phyloP scores from a whole-genome alignment of 306 rosid species.

The Cajanus cajan region DNA sequence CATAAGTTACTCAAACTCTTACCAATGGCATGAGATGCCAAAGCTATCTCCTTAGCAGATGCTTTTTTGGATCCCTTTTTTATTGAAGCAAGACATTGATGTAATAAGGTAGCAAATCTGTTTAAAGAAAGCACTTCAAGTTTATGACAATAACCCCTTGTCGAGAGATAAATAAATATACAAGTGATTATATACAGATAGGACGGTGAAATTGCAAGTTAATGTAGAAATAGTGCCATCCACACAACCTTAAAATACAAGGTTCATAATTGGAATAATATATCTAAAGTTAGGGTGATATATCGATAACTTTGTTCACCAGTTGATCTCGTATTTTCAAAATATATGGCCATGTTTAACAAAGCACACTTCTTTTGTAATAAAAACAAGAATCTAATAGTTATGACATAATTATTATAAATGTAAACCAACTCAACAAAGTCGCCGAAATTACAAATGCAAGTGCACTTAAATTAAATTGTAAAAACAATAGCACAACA shows the following conservation, averaged over 20 bases:
- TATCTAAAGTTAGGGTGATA: background rate
- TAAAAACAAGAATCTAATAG: background rate
- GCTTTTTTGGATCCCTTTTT: conserved; percentile 84
- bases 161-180: background rate
- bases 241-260: background rate
- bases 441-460: background rate
- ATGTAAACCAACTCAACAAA: too few relatives aligned
- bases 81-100: conserved; percentile 73
- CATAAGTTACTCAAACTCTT: conserved; percentile 30
- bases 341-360: background rate
- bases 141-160: conserved; percentile 20
- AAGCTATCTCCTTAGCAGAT: conserved; percentile 67
- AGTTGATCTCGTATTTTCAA: background rate
- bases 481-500: background rate
- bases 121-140: conserved; percentile 6
- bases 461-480: background rate
- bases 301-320: background rate
- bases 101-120: conserved; percentile 90
- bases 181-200: background rate
- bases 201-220: background rate
- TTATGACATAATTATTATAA: background rate
- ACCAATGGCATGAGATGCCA: conserved; percentile 88
- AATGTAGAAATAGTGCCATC: background rate
- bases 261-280: background rate
- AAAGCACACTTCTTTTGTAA: background rate